These are phyloP conservation scores for Quercus berberidifolia DNA, from an alignment of 306 rosid species.

Conservation along the genomic window DNA sequence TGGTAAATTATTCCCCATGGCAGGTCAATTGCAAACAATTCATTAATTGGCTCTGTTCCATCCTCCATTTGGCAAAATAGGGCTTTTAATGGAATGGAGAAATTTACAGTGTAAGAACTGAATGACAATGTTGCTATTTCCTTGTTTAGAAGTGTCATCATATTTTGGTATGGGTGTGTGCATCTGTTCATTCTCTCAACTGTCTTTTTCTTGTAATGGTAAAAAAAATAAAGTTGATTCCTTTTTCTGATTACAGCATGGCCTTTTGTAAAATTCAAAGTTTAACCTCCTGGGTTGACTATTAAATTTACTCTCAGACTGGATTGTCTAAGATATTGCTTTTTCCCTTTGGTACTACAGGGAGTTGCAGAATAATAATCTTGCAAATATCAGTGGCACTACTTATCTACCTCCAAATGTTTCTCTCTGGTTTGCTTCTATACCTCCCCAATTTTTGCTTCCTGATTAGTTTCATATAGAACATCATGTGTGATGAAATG, in stretches of 20 bases:
- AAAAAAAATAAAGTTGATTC: too few species aligned
- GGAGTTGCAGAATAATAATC: slow-evolving; percentile 66
- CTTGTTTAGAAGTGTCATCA: neutral
- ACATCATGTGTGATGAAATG: too few species aligned
- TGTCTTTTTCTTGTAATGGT: too few species aligned
- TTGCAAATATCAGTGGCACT: slow-evolving; percentile 54
- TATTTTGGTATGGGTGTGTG: too few species aligned
- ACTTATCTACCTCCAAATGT: slow-evolving; percentile 54
- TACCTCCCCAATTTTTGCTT: slow-evolving; percentile 10
- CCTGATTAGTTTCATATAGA: slow-evolving; percentile 1
- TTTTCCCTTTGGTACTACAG: slow-evolving; percentile 41
- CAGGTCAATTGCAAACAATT: slow-evolving; percentile 84
- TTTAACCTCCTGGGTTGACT: neutral
- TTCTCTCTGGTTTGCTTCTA: slow-evolving; percentile 61
- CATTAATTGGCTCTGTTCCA: slow-evolving; percentile 54
- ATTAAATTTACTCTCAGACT: neutral
- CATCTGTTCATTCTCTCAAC: too few species aligned
- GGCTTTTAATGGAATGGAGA: slow-evolving; percentile 32
- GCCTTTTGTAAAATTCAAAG: neutral
- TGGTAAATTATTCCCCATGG: slow-evolving; percentile 23
- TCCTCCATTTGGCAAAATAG: slow-evolving; percentile 68
- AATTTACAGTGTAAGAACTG: slow-evolving; percentile 57
- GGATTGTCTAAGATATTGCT: slow-evolving; percentile 9
- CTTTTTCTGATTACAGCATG: too few species aligned
- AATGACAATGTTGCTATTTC: slow-evolving; percentile 13